phyloP scores from a whole-genome alignment of 1,139 yeast species.

The Magnusiomyces sp. region DNA sequence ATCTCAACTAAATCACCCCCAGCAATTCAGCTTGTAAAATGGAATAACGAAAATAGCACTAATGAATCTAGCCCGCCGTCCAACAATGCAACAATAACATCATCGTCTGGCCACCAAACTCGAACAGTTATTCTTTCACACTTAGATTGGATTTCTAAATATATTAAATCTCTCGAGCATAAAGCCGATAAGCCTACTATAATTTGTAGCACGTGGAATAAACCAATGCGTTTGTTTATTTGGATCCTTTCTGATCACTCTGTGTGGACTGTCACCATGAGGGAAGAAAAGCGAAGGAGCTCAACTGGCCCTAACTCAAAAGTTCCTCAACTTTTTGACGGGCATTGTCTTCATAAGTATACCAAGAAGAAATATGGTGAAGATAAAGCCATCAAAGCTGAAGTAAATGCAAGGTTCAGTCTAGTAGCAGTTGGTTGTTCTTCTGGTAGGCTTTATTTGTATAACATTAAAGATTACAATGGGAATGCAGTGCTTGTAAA shows the following conservation, averaged over 20 bases:
- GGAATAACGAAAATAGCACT: slow-evolving; percentile 14
- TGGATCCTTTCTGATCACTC: slow-evolving; percentile 12
- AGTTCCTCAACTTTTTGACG: slow-evolving; percentile 12
- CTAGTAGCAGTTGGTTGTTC: slow-evolving; percentile 30
- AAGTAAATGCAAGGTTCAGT: slow-evolving; percentile 34
- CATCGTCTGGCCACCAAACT: slow-evolving; percentile 15
- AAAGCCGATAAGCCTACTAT: slow-evolving; percentile 1
- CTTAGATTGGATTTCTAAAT: slow-evolving; percentile 23
- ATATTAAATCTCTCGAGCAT: not conserved
- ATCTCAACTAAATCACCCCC: slow-evolving; percentile 27
- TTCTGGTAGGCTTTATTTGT: slow-evolving; percentile 28
- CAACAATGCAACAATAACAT: not conserved
- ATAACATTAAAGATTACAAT: slow-evolving; percentile 30
- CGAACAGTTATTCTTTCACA: slow-evolving; percentile 20
- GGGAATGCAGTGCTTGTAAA: slow-evolving; percentile 27
- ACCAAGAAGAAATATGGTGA: slow-evolving; percentile 11
- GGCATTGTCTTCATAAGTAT: slow-evolving; percentile 22
- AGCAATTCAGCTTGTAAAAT: slow-evolving; percentile 27
- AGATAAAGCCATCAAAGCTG: slow-evolving; percentile 23
- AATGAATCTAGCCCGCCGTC: no score
- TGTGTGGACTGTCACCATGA: slow-evolving; percentile 19
- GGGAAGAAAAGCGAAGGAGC: slow-evolving; percentile 13
- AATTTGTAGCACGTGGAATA: slow-evolving; percentile 10
- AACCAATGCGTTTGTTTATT: slow-evolving; percentile 14
- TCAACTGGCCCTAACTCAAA: slow-evolving; percentile 10